These are phyloP conservation scores for Asterella californica DNA, from an alignment of 225 moss, liverwort and hornwort genomes.

Conservation along the genomic window DNA sequence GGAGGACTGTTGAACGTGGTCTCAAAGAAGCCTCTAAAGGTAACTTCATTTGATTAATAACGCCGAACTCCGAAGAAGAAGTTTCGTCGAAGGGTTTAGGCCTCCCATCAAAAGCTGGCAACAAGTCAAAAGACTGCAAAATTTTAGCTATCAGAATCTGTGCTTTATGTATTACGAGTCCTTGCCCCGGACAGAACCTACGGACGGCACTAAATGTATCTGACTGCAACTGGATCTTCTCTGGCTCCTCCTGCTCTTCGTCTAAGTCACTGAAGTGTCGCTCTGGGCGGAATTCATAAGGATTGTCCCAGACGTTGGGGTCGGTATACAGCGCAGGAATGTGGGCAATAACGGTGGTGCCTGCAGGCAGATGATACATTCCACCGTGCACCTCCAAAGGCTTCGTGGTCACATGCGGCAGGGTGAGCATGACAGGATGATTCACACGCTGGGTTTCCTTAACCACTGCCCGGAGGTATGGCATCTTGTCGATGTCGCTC, in stretches of 20 bases:
- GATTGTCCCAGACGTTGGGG: conserved; percentile 27
- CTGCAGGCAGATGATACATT: conserved; percentile 47
- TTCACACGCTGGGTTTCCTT: conserved; percentile 61
- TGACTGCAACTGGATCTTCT: conserved; percentile 27
- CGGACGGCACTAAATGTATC: conserved; percentile 26
- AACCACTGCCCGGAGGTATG: conserved; percentile 50
- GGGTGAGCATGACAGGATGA: conserved; percentile 47
- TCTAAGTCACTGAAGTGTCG: conserved; percentile 38
- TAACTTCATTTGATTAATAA: conserved; percentile 40
- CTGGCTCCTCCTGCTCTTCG: conserved; percentile 24
- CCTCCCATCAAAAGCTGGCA: conserved; percentile 31
- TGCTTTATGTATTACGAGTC: conserved; percentile 39
- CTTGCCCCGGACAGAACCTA: conserved; percentile 41
- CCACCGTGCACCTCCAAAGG: conserved; percentile 28
- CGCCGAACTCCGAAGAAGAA: conserved; percentile 32
- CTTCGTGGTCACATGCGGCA: conserved; percentile 47
- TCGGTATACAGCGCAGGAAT: conserved; percentile 52
- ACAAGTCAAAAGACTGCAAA: conserved; percentile 46
- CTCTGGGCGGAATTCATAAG: conserved; percentile 50
- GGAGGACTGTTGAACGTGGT: conserved; percentile 17
- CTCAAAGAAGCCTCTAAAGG: conserved; percentile 36
- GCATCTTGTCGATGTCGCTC: conserved; percentile 46
- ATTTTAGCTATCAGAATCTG: conserved; percentile 40
- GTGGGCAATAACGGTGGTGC: conserved; percentile 44
- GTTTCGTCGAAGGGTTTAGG: conserved; percentile 43